A percentile compares a stretch with the other conserved stretches of the same genome.
Conservation (phyloP, 176 grass and related monocot genomes). For the Microstegium vimineum region DNA sequence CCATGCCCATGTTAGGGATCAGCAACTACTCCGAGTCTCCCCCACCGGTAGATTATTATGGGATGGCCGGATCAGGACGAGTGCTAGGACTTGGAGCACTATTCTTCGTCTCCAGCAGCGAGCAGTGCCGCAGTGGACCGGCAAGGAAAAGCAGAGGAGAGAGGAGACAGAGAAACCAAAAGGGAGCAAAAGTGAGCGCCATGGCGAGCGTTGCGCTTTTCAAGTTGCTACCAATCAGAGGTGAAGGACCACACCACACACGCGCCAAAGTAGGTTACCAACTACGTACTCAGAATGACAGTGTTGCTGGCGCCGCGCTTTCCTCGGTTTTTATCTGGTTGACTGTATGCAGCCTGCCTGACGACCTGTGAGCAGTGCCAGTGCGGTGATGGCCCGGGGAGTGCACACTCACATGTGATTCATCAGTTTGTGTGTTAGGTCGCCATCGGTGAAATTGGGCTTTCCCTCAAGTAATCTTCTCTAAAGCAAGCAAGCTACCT, state of each 20-base stretch:
- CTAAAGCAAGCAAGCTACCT: background rate
- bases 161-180: background rate
- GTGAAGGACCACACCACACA: slow-evolving; percentile 1
- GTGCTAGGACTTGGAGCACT: background rate
- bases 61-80: no score
- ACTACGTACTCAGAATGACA: background rate
- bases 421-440: background rate
- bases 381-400: background rate
- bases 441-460: background rate
- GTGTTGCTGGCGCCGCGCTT: no score
- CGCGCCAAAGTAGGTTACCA: background rate
- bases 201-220: background rate
- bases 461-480: background rate
- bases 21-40: no score
- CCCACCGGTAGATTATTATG: background rate
- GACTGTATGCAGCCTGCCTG: background rate
- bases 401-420: background rate
- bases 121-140: background rate
- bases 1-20: no score
- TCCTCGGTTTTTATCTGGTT: slow-evolving; percentile 7
- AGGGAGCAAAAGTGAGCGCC: slow-evolving; percentile 17
- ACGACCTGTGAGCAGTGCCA: background rate
- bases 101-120: background rate
- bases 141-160: background rate
- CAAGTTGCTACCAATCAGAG: background rate